A percentile compares a stretch with the other conserved stretches of the same genome.
Conservation (phyloP, 257 asterid species). For the Gentiana straminea region DNA sequence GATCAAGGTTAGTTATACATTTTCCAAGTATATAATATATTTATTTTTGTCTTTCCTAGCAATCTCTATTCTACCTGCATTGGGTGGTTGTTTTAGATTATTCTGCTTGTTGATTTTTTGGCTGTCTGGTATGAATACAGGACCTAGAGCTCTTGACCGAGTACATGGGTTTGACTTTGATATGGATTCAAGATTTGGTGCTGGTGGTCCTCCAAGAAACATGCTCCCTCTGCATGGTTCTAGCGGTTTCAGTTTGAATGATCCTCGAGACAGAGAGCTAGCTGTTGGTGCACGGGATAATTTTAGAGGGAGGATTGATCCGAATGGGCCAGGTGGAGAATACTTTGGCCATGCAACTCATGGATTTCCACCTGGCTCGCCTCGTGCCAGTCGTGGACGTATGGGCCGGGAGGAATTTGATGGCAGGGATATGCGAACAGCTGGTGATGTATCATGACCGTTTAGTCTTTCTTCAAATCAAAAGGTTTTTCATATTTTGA, state of each 20-base stretch:
- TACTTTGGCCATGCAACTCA: constrained; percentile 40
- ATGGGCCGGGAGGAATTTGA: constrained; percentile 39
- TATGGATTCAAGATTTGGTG: constrained; percentile 28
- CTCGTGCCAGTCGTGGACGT: constrained; percentile 15
- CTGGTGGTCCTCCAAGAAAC: constrained; percentile 43
- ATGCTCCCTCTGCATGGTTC: constrained; percentile 36
- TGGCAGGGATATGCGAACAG: constrained; percentile 41
- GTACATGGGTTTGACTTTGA: constrained; percentile 32
- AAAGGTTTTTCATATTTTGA: constrained; percentile 44
- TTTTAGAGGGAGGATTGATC: constrained; percentile 15
- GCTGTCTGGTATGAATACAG: constrained; percentile 24
- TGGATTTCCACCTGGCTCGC: constrained; percentile 35
- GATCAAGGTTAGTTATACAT: constrained; percentile 44
- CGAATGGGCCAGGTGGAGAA: constrained; percentile 42
- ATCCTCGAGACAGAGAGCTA: constrained; percentile 17
- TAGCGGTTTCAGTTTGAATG: constrained; percentile 15
- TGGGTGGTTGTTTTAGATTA: not conserved
- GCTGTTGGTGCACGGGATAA: constrained; percentile 8
- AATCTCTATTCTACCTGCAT: not conserved
- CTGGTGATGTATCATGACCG: constrained; percentile 54
- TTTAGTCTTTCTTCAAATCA: constrained; percentile 37
- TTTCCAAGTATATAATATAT: not conserved
- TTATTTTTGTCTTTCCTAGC: not conserved
- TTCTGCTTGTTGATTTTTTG: not conserved
- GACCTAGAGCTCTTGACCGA: constrained; percentile 31